Percentiles rank a stretch among this genome's conserved stretches.
Conservation (phyloP, 2,329 filamentous ascomycete species). For the Esteya vermicola region DNA sequence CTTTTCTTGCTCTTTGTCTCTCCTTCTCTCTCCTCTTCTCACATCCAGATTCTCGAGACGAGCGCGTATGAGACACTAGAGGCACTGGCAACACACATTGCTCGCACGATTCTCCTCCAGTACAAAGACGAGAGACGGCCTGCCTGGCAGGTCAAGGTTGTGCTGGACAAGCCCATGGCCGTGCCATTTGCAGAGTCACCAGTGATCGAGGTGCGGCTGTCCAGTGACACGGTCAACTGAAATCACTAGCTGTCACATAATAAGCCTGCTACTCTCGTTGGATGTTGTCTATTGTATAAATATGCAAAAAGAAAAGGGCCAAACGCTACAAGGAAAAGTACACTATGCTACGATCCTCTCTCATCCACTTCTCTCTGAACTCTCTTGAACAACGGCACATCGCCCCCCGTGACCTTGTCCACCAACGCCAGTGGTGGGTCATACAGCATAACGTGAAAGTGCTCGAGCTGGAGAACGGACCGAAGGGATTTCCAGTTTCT, state of each 20-base stretch:
- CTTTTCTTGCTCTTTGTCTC: neutral
- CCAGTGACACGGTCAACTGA: too few species aligned
- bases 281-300: too few species aligned
- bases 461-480: conserved; percentile 75
- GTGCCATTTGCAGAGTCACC: conserved; percentile 60
- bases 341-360: too few species aligned
- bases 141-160: conserved; percentile 41
- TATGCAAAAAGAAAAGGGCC: neutral
- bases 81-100: conserved; percentile 38
- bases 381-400: conserved; percentile 49
- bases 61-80: conserved; percentile 51
- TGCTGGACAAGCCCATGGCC: conserved; percentile 58
- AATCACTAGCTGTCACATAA: too few species aligned
- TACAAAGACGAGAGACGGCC: conserved; percentile 21
- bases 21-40: neutral
- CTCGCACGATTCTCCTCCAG: conserved; percentile 27
- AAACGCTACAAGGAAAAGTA: too few species aligned
- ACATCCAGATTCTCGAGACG: conserved; percentile 28
- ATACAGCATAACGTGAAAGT: conserved; percentile 89
- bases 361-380: too few species aligned
- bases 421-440: conserved; percentile 59
- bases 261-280: too few species aligned
- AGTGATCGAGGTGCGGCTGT: conserved; percentile 42
- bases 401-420: conserved; percentile 54
- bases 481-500: conserved; percentile 82